Evolutionary conservation across 176 grass and related monocot species (phyloP), one percentile per base, ranked within the genome.

Genomic region (Thinopyrum elongatum): DNA sequence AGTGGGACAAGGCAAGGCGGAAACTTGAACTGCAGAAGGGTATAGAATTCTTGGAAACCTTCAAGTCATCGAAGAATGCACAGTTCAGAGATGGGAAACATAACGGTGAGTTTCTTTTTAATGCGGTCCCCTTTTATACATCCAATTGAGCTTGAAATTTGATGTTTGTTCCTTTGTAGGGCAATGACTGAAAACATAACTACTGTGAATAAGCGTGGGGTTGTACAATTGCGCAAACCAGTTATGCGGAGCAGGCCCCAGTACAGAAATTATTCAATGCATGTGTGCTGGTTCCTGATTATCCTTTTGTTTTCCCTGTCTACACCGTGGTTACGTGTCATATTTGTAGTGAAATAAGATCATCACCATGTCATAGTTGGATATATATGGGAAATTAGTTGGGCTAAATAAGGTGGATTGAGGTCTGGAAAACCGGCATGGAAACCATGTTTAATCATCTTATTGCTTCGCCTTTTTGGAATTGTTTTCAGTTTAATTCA

Each of bases 21-120:
- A 95, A 92, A 49, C 59, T 86, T 14, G 96, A 98, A 75, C 51
- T 91, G 35, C 84, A 92, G 76, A 95, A 92, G 82, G 90, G 88
- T 77, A 89, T 70, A 80, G 86, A 95, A 58, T 98, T 98, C 41
- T 82, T 98, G 84, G 86, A 91, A 90, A 98, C 93, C 65, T 98
- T 95, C 53, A 98, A 98, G 26, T 94, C 93, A 22, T 95, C 93
- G 4, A 95, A 92, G 78, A 98, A 98, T 38, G 96, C 93, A 29
- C 93, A 92, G 39, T 98, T 98, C 59, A 86, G 85, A 65, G 96
- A 98, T 88, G 93, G 96, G 27, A 98, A 98, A 80, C 96, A 98
- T 88, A 93, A 77, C 17, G 88, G 96, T 98, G 85, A 79, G 36
- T 29, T 16, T 44, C 30, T 11, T 30, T 70, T 78, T 65, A 39